Evolutionary conservation across 2,329 filamentous ascomycete genomes (phyloP).

Genomic region (Trichoderma afroharzianum): DNA sequence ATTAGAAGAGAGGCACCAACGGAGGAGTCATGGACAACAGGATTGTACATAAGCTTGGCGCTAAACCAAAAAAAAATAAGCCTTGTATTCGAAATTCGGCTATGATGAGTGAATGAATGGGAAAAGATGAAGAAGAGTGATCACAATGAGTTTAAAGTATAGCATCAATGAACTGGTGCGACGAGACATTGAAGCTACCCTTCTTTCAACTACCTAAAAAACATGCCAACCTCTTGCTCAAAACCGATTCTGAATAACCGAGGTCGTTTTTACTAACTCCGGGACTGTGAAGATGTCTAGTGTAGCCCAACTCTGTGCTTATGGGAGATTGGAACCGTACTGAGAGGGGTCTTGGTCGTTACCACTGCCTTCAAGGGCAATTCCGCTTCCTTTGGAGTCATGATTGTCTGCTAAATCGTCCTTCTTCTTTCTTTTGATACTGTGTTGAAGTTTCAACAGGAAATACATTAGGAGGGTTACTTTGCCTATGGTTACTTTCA

Average conservation of each 20-base stretch:
- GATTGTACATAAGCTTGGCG: slow-evolving; percentile 20
- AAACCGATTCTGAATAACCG: background rate
- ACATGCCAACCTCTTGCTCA: background rate
- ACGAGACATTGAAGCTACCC: background rate
- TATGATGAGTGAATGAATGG: background rate
- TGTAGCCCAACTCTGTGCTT: background rate
- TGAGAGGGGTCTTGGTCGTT: background rate
- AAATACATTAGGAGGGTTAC: background rate
- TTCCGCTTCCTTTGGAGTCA: background rate
- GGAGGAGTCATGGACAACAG: background rate
- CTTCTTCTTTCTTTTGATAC: background rate
- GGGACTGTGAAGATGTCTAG: background rate
- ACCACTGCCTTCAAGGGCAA: background rate
- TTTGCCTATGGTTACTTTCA: background rate
- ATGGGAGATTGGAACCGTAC: background rate
- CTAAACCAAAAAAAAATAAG: slow-evolving; percentile 1
- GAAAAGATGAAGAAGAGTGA: background rate
- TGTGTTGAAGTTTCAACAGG: background rate
- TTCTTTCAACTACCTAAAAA: background rate
- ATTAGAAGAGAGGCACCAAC: background rate
- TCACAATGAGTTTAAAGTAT: background rate
- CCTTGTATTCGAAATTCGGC: background rate
- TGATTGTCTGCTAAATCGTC: background rate
- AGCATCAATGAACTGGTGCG: background rate
- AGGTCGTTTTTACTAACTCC: background rate